Evolutionary conservation across 2,329 filamentous ascomycete genomes (phyloP).

Genomic region (Zalaria obscura): DNA sequence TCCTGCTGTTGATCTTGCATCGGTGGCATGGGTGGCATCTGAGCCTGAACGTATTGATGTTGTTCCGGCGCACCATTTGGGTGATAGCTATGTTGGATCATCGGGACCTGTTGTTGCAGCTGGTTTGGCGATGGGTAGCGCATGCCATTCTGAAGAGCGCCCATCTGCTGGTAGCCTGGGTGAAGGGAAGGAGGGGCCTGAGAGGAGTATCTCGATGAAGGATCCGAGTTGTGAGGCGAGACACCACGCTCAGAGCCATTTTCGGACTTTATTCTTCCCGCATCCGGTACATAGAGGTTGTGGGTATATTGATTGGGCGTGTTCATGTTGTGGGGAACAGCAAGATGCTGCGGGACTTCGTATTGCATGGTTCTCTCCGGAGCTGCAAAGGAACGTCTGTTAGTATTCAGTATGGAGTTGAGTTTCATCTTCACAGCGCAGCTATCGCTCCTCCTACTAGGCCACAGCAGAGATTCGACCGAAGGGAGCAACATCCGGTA

Average conservation of each 20-base stretch:
- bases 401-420: slow-evolving; percentile 22
- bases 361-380: slow-evolving; percentile 23
- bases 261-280: slow-evolving; percentile 40
- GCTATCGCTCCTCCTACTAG: slow-evolving; percentile 21
- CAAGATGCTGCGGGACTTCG: slow-evolving; percentile 19
- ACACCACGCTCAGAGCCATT: slow-evolving; percentile 45
- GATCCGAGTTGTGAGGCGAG: slow-evolving; percentile 40
- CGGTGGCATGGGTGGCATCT: slow-evolving; percentile 15
- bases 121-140: slow-evolving; percentile 40
- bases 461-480: slow-evolving; percentile 9
- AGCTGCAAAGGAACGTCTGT: slow-evolving; percentile 17
- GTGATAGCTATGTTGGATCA: slow-evolving; percentile 42
- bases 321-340: slow-evolving; percentile 13
- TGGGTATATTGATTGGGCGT: slow-evolving; percentile 15
- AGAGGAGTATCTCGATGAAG: slow-evolving; percentile 42
- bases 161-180: slow-evolving; percentile 30
- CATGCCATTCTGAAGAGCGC: slow-evolving; percentile 35
- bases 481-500: slow-evolving; percentile 9
- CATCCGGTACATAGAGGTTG: slow-evolving; percentile 33
- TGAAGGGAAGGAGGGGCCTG: slow-evolving; percentile 38
- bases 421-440: slow-evolving; percentile 20
- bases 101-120: slow-evolving; percentile 34
- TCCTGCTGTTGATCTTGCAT: slow-evolving; percentile 22
- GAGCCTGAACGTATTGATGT: slow-evolving; percentile 19
- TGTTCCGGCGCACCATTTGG: slow-evolving; percentile 32